These are phyloP conservation scores for Viola odorata DNA, from an alignment of 345 rosid genomes.

Conservation along the genomic window DNA sequence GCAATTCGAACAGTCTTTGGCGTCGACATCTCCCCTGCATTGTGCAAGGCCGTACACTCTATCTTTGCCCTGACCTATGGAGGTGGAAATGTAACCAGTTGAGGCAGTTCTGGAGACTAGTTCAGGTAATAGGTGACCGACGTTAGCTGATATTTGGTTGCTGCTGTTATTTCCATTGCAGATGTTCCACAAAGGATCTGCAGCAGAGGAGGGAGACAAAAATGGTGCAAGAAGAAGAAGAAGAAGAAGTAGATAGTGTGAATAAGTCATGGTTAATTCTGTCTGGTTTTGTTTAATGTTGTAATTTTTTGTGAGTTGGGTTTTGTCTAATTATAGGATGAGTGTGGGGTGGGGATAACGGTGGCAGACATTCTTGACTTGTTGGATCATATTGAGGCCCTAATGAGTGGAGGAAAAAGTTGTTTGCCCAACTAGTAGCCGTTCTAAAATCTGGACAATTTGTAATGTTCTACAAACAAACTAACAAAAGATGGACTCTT, in stretches of 20 bases:
- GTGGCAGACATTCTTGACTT: slow-evolving; percentile 6
- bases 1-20: slow-evolving; percentile 46
- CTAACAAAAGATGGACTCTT: no score
- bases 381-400: background rate
- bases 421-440: no score
- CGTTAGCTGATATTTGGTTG: slow-evolving; percentile 38
- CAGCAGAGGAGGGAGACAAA: slow-evolving; percentile 27
- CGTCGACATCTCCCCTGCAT: slow-evolving; percentile 68
- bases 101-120: slow-evolving; percentile 38
- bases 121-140: slow-evolving; percentile 30
- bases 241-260: background rate
- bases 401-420: background rate
- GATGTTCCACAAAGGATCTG: slow-evolving; percentile 48
- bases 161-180: slow-evolving; percentile 32
- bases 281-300: no score
- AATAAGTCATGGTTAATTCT: no score
- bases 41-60: slow-evolving; percentile 68
- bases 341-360: background rate
- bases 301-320: no score
- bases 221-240: background rate
- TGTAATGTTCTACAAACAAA: no score
- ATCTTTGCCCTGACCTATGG: slow-evolving; percentile 32
- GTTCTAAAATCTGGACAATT: no score
- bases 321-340: background rate
- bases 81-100: slow-evolving; percentile 38